Conservation (phyloP, 768 basidiomycete species). For the Mycena olivaceomarginata region DNA sequence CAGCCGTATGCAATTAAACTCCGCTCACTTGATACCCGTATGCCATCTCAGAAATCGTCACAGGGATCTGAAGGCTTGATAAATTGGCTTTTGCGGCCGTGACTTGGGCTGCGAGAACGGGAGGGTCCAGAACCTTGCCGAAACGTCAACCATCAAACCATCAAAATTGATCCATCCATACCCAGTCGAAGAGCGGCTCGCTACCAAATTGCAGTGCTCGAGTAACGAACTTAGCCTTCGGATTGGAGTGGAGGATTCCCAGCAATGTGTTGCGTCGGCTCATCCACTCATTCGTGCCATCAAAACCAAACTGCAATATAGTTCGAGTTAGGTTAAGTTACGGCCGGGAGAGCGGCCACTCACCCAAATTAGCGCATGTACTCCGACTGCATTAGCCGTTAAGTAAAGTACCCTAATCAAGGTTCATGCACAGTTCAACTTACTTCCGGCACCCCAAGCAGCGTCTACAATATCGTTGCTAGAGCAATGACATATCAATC, state of each 20-base stretch:
- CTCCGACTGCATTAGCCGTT: slow-evolving; percentile 64
- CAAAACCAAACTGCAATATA: slow-evolving; percentile 66
- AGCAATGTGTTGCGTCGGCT: slow-evolving; percentile 73
- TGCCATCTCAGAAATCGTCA: slow-evolving; percentile 82
- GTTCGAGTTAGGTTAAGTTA: slow-evolving; percentile 1
- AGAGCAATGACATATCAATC: background rate
- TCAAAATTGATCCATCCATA: background rate
- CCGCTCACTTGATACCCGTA: slow-evolving; percentile 70
- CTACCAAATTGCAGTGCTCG: slow-evolving; percentile 83
- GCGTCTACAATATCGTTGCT: slow-evolving; percentile 79
- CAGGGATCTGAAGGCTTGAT: slow-evolving; percentile 73
- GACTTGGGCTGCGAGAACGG: slow-evolving; percentile 71
- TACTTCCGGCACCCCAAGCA: slow-evolving; percentile 75
- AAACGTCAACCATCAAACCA: background rate
- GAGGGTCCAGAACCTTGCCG: slow-evolving; percentile 64
- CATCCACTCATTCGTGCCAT: slow-evolving; percentile 70
- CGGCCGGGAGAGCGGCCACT: slow-evolving; percentile 40
- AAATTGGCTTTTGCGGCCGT: slow-evolving; percentile 68
- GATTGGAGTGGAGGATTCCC: slow-evolving; percentile 72
- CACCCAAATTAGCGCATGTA: slow-evolving; percentile 87
- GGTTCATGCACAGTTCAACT: slow-evolving; percentile 6
- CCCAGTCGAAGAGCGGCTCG: slow-evolving; percentile 77
- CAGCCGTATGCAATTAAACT: background rate
- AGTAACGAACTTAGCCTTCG: slow-evolving; percentile 79
- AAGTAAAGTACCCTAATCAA: background rate